Percentiles rank a stretch among this genome's conserved stretches.
Conservation (phyloP, 2,329 filamentous ascomycete genomes). For the Xylaria sp. region DNA sequence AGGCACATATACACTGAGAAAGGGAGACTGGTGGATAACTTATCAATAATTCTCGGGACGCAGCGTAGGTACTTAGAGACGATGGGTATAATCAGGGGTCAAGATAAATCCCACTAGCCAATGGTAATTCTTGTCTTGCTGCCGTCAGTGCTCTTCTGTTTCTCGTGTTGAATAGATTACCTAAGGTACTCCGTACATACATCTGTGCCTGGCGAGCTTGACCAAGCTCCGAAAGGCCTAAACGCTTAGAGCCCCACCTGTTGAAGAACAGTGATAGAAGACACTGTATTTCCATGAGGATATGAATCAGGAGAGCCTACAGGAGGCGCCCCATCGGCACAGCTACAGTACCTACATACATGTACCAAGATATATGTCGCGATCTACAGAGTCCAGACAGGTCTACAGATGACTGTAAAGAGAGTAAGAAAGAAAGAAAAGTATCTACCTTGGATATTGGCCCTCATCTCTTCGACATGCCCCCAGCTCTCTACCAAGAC, state of each 20-base stretch:
- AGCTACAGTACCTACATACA: background rate
- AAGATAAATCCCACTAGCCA: background rate
- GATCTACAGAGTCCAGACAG: constrained; percentile 32
- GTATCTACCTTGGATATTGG: background rate
- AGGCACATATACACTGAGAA: background rate
- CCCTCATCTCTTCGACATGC: background rate
- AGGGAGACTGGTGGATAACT: background rate
- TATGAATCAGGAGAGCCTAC: background rate
- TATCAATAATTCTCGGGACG: background rate
- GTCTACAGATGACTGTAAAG: constrained; percentile 3
- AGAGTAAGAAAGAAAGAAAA: background rate
- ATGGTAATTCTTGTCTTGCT: background rate
- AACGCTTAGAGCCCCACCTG: constrained; percentile 5
- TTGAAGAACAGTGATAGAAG: background rate
- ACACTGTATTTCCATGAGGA: constrained; percentile 23
- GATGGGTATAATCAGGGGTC: constrained; percentile 13
- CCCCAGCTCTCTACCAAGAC: no score
- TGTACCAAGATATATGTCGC: constrained; percentile 1
- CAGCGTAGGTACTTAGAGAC: background rate
- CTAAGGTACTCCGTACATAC: background rate
- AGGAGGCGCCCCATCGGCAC: background rate
- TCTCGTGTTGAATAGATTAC: constrained; percentile 16
- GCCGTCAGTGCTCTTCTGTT: background rate
- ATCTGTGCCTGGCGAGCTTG: background rate
- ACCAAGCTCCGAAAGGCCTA: background rate